Base-by-base conservation (phyloP, 1,284 basidiomycete species). In the Mycena sp. region DNA sequence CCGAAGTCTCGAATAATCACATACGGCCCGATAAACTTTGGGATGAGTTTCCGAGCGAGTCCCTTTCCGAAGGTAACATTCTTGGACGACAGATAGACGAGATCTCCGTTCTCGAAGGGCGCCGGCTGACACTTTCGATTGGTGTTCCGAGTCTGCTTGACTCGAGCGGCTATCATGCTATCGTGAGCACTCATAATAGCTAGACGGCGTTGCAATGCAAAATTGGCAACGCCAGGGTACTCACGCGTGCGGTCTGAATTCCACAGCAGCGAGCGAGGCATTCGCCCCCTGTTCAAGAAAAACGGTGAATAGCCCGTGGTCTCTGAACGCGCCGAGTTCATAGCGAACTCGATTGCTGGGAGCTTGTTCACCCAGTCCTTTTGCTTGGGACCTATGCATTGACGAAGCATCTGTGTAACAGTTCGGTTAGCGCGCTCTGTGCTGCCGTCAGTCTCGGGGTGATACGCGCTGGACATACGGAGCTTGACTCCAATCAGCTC, bases 401-500 rank as follows among this genome's bases (percentile, higher is more conserved):
- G n/a, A n/a, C n/a, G n/a, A n/a, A n/a, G n/a, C n/a, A n/a, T n/a
- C n/a, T n/a, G n/a, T n/a, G n/a, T n/a, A n/a, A n/a, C n/a, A n/a
- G n/a, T 67, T 76, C 0, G 72, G 75, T 9, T n/a, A n/a, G n/a
- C n/a, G n/a, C n/a, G n/a, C n/a, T n/a, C n/a, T n/a, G n/a, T n/a
- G n/a, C n/a, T n/a, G n/a, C n/a, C n/a, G n/a, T n/a, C n/a, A n/a
- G n/a, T n/a, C n/a, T n/a, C n/a, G n/a, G n/a, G n/a, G 74, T 78
- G 2, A 69, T 69, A 11, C 72, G 72, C 0, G 71, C 71, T 7
- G 69, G 78, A 83, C 76, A 85, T 76, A 4, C 67, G 63, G 0
- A 82, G 67, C 38, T 77, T 69, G 0, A 74, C 72, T 0, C 76
- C 77, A 1, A 74, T 66, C 1, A 78, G 63, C 21, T 70, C 56